Conservation (phyloP, 768 basidiomycete species). For the Boletus barrowsii region DNA sequence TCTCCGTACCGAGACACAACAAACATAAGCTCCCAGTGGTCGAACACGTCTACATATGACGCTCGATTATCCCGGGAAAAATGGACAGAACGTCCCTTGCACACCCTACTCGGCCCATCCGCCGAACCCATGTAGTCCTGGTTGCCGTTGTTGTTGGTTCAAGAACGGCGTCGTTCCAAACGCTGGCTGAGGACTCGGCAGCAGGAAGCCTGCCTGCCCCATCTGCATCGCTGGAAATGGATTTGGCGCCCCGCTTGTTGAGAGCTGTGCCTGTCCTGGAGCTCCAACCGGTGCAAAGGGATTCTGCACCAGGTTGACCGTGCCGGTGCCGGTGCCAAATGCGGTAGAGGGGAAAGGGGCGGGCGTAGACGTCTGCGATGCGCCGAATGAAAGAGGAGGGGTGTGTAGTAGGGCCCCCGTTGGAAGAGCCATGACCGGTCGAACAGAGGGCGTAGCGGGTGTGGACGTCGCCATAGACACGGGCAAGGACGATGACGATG, state of each 20-base stretch:
- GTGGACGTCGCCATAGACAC: constrained; percentile 2
- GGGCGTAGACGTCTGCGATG: neutral
- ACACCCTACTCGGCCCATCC: constrained; percentile 19
- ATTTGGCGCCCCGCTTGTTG: constrained; percentile 4
- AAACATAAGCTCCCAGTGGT: neutral
- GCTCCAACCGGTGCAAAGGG: constrained; percentile 12
- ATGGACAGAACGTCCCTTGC: constrained; percentile 17
- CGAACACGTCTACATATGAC: neutral
- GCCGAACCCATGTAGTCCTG: constrained; percentile 11
- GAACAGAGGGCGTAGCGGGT: constrained; percentile 8
- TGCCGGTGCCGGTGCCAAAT: neutral
- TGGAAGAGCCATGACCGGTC: constrained; percentile 4
- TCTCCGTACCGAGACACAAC: neutral
- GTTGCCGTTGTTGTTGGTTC: constrained; percentile 27
- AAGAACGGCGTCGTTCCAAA: constrained; percentile 14
- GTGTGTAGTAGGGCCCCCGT: constrained; percentile 6
- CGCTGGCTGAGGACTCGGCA: constrained; percentile 30
- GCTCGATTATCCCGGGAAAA: neutral
- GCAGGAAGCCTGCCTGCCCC: constrained; percentile 15
- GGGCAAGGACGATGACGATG: neutral
- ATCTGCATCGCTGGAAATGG: constrained; percentile 19
- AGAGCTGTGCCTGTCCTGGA: constrained; percentile 26
- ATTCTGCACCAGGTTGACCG: constrained; percentile 16
- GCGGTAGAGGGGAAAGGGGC: constrained; percentile 4
- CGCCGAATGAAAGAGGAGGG: neutral